Conservation (phyloP, 371 early-diverging fungal species). For the Circinella minor region DNA sequence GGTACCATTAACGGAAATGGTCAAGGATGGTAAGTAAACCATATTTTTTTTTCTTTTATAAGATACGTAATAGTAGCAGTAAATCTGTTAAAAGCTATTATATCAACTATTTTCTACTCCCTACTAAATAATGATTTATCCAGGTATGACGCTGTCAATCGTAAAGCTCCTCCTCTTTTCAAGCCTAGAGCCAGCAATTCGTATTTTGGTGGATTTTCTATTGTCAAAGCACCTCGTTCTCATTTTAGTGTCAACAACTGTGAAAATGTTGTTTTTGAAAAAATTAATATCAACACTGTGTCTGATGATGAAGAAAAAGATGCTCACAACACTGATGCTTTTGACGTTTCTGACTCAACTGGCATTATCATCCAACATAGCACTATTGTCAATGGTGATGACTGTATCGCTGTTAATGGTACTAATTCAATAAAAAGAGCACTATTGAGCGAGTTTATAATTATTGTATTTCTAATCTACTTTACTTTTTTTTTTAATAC, state of each 20-base stretch:
- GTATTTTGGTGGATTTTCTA: constrained; percentile 34
- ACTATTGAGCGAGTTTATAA: too few relatives aligned
- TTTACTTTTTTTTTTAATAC: not conserved
- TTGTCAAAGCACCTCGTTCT: constrained; percentile 35
- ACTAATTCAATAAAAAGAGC: not conserved
- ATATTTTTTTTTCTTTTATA: too few relatives aligned
- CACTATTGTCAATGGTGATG: constrained; percentile 32
- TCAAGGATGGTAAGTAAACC: constrained; percentile 33
- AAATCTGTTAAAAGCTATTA: too few relatives aligned
- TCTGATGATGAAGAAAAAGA: constrained; percentile 25
- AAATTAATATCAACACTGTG: constrained; percentile 29
- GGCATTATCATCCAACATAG: constrained; percentile 28
- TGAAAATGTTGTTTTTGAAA: constrained; percentile 27
- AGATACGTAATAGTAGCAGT: too few relatives aligned
- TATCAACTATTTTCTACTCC: too few relatives aligned
- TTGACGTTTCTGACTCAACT: constrained; percentile 34
- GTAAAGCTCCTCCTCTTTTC: constrained; percentile 37
- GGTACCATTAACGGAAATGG: constrained; percentile 33
- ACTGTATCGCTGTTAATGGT: constrained; percentile 36
- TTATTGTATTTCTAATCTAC: too few relatives aligned
- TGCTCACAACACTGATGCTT: constrained; percentile 42
- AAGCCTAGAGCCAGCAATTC: constrained; percentile 36
- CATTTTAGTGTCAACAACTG: constrained; percentile 35
- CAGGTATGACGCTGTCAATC: constrained; percentile 29
- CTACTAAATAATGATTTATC: not conserved